Evolutionary conservation across 495 filamentous ascomycete genomes (phyloP).

Genomic region (Tetracladium marchalianum): DNA sequence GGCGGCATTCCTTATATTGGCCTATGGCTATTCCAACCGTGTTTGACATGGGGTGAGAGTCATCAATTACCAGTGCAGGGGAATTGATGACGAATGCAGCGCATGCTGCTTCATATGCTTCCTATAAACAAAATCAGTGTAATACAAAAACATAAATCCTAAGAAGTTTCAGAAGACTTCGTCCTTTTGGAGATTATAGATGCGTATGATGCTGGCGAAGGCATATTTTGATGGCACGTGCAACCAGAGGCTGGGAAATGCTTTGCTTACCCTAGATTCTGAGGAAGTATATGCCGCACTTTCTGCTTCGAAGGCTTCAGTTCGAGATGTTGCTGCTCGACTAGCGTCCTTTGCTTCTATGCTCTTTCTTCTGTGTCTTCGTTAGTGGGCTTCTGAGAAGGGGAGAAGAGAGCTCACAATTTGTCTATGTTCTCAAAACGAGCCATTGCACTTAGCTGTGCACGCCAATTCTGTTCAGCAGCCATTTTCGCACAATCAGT

Average conservation of each 20-base stretch:
- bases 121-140: conserved; percentile 19
- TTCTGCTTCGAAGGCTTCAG: conserved; percentile 18
- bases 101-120: conserved; percentile 34
- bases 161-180: not conserved
- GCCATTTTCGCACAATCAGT: conserved; percentile 16
- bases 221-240: not conserved
- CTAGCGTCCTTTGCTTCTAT: conserved; percentile 11
- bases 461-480: conserved; percentile 25
- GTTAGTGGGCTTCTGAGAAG: not conserved
- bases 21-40: conserved; percentile 53
- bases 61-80: not conserved
- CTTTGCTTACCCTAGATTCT: conserved; percentile 13
- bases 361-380: conserved; percentile 6
- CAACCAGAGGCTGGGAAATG: not conserved
- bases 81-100: conserved; percentile 4
- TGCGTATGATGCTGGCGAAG: not conserved
- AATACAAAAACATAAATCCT: not conserved
- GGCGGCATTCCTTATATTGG: conserved; percentile 55
- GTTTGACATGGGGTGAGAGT: not conserved
- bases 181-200: too few relatives aligned
- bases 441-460: conserved; percentile 31
- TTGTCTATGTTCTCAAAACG: conserved; percentile 42
- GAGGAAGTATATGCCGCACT: conserved; percentile 16
- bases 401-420: conserved; percentile 28
- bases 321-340: conserved; percentile 12